These are phyloP conservation scores for Septoria linicola DNA, from an alignment of 2,329 filamentous ascomycete genomes.

Conservation along the genomic window DNA sequence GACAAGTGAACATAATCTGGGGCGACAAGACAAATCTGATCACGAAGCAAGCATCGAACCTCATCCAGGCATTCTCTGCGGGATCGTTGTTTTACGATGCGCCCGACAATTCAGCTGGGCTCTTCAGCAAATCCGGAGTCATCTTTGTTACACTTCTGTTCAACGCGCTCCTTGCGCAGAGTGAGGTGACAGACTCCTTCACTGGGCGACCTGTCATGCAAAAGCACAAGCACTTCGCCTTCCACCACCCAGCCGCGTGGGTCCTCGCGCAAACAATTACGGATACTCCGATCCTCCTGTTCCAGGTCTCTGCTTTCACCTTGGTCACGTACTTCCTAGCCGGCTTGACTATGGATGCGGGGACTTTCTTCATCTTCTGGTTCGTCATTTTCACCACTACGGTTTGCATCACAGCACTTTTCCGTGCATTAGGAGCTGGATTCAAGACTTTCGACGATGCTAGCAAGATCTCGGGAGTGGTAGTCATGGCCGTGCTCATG, in stretches of 20 bases:
- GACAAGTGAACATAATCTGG: conserved; percentile 62
- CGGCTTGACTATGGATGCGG: conserved; percentile 52
- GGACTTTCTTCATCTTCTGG: conserved; percentile 62
- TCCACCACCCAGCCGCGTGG: conserved; percentile 42
- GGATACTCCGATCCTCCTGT: conserved; percentile 53
- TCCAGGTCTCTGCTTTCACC: conserved; percentile 3
- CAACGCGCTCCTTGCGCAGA: conserved; percentile 61
- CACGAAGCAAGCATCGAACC: conserved; percentile 59
- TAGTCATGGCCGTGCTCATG: conserved; percentile 27
- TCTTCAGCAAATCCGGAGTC: conserved; percentile 63
- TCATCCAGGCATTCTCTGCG: conserved; percentile 60
- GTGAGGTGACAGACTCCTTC: conserved; percentile 60
- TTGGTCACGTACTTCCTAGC: conserved; percentile 65
- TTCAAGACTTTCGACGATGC: conserved; percentile 30
- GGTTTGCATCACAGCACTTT: conserved; percentile 47
- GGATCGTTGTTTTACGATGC: conserved; percentile 68
- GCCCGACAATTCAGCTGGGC: conserved; percentile 54
- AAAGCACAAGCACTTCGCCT: conserved; percentile 45
- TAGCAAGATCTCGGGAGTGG: conserved; percentile 29
- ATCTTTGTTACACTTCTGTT: conserved; percentile 64
- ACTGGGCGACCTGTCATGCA: conserved; percentile 47
- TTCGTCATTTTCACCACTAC: conserved; percentile 43
- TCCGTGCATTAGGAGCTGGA: conserved; percentile 41
- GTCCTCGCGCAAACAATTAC: conserved; percentile 52
- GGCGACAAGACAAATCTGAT: conserved; percentile 53